Evolutionary conservation across 2,329 filamentous ascomycete species (phyloP).

Genomic region (Harringtonia aguacate): DNA sequence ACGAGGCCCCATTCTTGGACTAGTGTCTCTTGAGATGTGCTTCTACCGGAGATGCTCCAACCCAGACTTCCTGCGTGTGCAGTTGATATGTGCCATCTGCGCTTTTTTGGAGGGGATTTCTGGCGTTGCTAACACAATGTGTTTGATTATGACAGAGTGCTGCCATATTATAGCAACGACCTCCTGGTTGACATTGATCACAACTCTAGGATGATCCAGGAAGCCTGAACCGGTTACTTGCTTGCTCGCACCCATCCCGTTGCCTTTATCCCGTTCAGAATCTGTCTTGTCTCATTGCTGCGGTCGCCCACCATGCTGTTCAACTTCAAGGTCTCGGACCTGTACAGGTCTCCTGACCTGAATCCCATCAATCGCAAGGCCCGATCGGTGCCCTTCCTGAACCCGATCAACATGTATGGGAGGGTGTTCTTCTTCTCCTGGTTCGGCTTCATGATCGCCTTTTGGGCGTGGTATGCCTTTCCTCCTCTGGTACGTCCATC

Average conservation of each 20-base stretch:
- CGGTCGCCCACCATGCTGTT: slow-evolving; percentile 14
- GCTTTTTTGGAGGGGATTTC: too few relatives aligned
- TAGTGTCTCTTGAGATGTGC: not conserved
- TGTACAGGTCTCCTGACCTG: slow-evolving; percentile 54
- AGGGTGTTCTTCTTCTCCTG: slow-evolving; percentile 86
- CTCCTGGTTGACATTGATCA: too few relatives aligned
- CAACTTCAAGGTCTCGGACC: slow-evolving; percentile 24
- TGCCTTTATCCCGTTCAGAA: not conserved
- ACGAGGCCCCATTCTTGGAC: not conserved
- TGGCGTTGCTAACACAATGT: too few relatives aligned
- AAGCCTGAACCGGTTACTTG: too few relatives aligned
- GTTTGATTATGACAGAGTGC: too few relatives aligned
- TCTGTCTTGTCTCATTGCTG: not conserved
- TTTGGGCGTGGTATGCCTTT: slow-evolving; percentile 90
- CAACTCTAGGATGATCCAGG: too few relatives aligned
- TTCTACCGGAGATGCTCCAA: slow-evolving; percentile 1
- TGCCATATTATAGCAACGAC: too few relatives aligned
- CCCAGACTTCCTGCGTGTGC: too few relatives aligned
- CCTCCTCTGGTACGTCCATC: slow-evolving; percentile 57
- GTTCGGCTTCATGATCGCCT: slow-evolving; percentile 77
- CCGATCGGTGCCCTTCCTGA: slow-evolving; percentile 66
- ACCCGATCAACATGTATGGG: slow-evolving; percentile 69
- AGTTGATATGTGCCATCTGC: too few relatives aligned
- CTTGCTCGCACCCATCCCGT: too few relatives aligned
- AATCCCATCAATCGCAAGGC: slow-evolving; percentile 82